Conservation (phyloP, 108 stramenopile genomes). For the Conticribra guillardii region DNA sequence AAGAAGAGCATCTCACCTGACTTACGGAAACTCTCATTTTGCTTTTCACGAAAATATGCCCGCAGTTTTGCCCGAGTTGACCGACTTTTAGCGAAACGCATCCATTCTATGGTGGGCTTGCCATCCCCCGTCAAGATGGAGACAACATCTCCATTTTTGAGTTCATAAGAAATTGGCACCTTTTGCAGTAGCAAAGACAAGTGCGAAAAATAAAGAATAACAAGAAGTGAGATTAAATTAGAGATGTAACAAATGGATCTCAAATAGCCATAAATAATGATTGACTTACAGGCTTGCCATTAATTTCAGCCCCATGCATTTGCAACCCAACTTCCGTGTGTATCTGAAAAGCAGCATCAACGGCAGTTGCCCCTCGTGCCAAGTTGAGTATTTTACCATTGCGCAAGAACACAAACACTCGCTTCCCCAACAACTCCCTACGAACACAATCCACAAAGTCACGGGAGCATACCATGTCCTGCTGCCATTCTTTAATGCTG, state of each 20-base stretch:
- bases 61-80: conserved; percentile 87
- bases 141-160: conserved; percentile 92
- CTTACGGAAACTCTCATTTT: conserved; percentile 73
- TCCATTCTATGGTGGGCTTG: conserved; percentile 82
- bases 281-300: conserved; percentile 72
- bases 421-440: conserved; percentile 83
- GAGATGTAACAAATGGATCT: neutral
- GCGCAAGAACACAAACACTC: conserved; percentile 91
- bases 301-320: conserved; percentile 89
- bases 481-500: conserved; percentile 92
- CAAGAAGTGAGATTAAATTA: neutral
- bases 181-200: neutral
- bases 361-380: conserved; percentile 83
- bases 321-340: conserved; percentile 89
- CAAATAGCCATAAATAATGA: neutral
- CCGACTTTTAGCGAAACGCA: conserved; percentile 82
- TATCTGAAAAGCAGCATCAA: conserved; percentile 94
- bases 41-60: conserved; percentile 77
- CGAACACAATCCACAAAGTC: conserved; percentile 92
- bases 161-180: conserved; percentile 80
- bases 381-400: conserved; percentile 93
- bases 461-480: conserved; percentile 70
- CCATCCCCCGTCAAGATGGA: conserved; percentile 82
- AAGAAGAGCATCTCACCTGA: conserved; percentile 78
- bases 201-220: neutral